Conservation (phyloP, 164 flowering plant genomes). For the Tetracentron sinense region DNA sequence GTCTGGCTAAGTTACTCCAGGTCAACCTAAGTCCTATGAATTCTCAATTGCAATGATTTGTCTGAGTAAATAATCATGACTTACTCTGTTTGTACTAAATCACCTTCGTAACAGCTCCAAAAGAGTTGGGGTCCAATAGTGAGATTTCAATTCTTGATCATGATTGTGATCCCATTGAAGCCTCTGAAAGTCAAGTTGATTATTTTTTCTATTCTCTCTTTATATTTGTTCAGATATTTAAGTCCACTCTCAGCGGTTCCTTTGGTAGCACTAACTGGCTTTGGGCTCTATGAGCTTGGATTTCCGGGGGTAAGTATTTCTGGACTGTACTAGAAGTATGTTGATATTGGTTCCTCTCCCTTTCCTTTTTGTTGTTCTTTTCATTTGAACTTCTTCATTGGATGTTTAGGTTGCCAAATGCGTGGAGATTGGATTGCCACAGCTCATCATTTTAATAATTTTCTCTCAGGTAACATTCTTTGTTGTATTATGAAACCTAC, state of each 20-base stretch:
- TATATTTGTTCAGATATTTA: slow-evolving; percentile 1
- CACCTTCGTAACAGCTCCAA: too few species aligned
- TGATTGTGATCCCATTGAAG: too few species aligned
- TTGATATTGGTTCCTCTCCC: neutral
- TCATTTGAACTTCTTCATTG: neutral
- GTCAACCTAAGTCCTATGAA: too few species aligned
- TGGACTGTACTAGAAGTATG: too few species aligned
- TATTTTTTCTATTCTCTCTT: too few species aligned
- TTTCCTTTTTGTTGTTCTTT: neutral
- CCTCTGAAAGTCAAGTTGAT: too few species aligned
- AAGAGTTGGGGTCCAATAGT: too few species aligned
- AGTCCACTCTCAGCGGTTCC: slow-evolving; percentile 13
- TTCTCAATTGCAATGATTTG: too few species aligned
- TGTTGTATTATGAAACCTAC: neutral
- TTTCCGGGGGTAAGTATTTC: slow-evolving; percentile 11
- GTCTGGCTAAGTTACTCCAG: too few species aligned
- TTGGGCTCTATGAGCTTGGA: slow-evolving; percentile 11
- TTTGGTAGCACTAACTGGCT: slow-evolving; percentile 4
- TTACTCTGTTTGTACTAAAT: too few species aligned
- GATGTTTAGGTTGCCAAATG: slow-evolving; percentile 70
- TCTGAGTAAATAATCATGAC: too few species aligned
- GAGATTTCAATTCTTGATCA: too few species aligned
- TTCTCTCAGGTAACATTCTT: slow-evolving; percentile 65
- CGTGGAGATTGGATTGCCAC: slow-evolving; percentile 85
- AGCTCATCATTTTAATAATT: slow-evolving; percentile 58